Evolutionary conservation across 768 basidiomycete genomes (phyloP), one percentile per base, ranked within the genome.

Genomic region (Kondoa malvinella): DNA sequence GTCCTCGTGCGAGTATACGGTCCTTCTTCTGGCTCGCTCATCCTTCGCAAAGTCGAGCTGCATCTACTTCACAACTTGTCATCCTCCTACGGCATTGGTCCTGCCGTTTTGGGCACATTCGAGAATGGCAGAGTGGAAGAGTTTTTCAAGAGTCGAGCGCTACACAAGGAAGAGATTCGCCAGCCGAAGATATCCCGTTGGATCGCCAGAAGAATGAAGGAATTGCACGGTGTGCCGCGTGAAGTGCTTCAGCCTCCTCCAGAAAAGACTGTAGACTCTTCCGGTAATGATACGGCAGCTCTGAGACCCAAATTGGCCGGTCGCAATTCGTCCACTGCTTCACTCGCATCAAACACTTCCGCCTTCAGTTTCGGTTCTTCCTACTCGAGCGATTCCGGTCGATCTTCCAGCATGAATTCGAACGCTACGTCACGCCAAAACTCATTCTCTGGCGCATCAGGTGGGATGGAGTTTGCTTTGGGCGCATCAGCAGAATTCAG

Each of bases 141-240:
- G 77, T 95, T 89, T 78, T 96, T 96, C 76, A 84, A 92, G 69
- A 90, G 90, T 17, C 81, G 84, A 34, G 86, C 91, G 1, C 80
- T 97, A 59, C 86, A 84, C 0, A 81, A 88, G 15, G 76, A 81
- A 56, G 89, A 95, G 74, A 80, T 99, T 70, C 83, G 89, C 61
- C 84, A 90, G 72, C 83, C 84, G 17, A 77, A 79, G 69, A 83
- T 86, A 66, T 91, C 88, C 75, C 80, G 85, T 31, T 89, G 87
- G 83, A 90, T 97, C 72, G 92, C 85, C n/a, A 83, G 86, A 26
- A 82, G 94, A 34, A 97, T 97, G 94, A 85, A 90, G 26, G 92
- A 97, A 77, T 82, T 99, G 33, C 95, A 99, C 77, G 84, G 85
- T 29, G 94, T 96, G 60, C 90, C 94, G 74, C 81, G 95, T 64